phyloP scores from a whole-genome alignment of 1,284 basidiomycete genomes.

The Ustilago lituana region DNA sequence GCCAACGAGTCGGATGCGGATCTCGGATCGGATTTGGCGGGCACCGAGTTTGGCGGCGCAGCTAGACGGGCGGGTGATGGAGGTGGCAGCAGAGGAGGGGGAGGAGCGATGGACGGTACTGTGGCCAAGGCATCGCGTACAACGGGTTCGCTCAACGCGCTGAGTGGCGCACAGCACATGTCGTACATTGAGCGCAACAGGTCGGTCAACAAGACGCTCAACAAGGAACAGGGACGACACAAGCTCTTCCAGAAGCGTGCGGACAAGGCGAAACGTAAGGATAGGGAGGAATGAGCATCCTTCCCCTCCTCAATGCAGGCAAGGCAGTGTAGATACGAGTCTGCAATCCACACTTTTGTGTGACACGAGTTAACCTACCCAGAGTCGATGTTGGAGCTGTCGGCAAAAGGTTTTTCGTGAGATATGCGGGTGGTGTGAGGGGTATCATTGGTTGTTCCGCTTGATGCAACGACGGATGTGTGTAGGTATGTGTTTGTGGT shows the following conservation, averaged over 20 bases:
- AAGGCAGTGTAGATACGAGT: no score
- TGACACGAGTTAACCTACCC: no score
- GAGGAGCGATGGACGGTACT: conserved; percentile 9
- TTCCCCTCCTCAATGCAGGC: no score
- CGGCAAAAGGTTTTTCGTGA: no score
- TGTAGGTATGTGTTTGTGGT: no score
- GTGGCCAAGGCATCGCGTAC: conserved; percentile 56
- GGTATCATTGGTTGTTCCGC: not conserved
- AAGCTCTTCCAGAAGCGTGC: conserved; percentile 60
- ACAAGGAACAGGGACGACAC: conserved; percentile 58
- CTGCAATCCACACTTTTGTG: no score
- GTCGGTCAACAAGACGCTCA: conserved; percentile 64
- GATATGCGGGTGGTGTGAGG: not conserved
- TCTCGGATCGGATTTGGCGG: conserved; percentile 82
- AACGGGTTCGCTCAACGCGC: conserved; percentile 65
- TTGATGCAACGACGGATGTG: no score
- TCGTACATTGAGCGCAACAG: conserved; percentile 67
- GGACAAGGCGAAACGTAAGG: conserved; percentile 45
- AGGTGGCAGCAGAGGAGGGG: conserved; percentile 13
- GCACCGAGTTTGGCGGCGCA: conserved; percentile 43
- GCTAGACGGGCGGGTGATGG: conserved; percentile 8
- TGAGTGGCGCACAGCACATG: conserved; percentile 68
- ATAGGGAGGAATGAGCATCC: conserved; percentile 24
- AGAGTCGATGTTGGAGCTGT: no score
- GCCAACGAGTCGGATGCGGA: conserved; percentile 91